These are phyloP conservation scores for Cryptosporidium tyzzeri DNA, from an alignment of 169 alveolate genomes.

Conservation along the genomic window DNA sequence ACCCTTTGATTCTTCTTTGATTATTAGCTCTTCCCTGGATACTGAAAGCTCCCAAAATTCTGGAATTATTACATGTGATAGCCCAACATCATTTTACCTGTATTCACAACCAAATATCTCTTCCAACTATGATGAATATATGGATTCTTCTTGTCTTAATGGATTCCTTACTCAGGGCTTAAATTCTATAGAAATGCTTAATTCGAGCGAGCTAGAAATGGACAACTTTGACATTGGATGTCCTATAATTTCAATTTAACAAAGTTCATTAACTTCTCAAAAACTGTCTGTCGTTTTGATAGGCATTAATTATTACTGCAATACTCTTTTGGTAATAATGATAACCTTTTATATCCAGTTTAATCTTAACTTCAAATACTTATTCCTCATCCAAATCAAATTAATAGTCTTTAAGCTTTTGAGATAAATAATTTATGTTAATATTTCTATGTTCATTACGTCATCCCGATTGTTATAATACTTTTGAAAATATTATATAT, in stretches of 20 bases:
- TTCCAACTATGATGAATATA: constrained; percentile 36
- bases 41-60: background rate
- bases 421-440: background rate
- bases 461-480: background rate
- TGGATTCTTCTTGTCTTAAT: constrained; percentile 33
- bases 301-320: background rate
- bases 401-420: constrained; percentile 6
- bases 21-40: constrained; percentile 26
- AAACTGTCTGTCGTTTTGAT: background rate
- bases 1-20: constrained; percentile 45
- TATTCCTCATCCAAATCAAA: background rate
- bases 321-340: background rate
- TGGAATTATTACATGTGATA: constrained; percentile 2
- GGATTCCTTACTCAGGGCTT: constrained; percentile 58
- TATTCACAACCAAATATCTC: constrained; percentile 18
- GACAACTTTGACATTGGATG: constrained; percentile 68
- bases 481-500: too few relatives aligned
- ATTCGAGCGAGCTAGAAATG: constrained; percentile 43
- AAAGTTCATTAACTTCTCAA: background rate
- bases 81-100: constrained; percentile 47
- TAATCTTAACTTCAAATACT: background rate
- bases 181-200: constrained; percentile 28
- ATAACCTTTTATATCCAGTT: constrained; percentile 11
- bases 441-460: background rate
- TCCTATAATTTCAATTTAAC: constrained; percentile 51